Evolutionary conservation across 108 stramenopile species (phyloP).

Genomic region (Schizochytrium sp.): DNA sequence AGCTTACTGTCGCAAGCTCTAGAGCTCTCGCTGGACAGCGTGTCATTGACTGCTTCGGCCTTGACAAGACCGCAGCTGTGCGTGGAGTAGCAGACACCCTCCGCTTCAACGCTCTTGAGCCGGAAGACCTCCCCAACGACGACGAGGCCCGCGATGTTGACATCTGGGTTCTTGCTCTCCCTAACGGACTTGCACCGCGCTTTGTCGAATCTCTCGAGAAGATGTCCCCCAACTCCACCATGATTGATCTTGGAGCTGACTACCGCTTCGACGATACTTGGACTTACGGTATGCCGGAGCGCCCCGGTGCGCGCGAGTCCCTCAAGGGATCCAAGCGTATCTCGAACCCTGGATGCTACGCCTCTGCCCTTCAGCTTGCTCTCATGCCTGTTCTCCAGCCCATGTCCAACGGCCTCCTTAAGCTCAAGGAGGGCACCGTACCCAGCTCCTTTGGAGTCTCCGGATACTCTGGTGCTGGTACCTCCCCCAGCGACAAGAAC

Average conservation of each 20-base stretch:
- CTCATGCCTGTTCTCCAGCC: constrained; percentile 72
- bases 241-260: constrained; percentile 61
- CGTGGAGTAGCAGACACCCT: neutral
- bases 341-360: constrained; percentile 79
- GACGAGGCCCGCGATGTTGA: neutral
- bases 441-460: constrained; percentile 68
- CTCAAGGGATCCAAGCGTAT: constrained; percentile 67
- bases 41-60: constrained; percentile 23
- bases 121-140: constrained; percentile 54
- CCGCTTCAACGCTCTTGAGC: constrained; percentile 39
- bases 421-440: constrained; percentile 67
- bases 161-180: constrained; percentile 56
- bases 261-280: constrained; percentile 49
- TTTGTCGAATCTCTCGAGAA: constrained; percentile 6
- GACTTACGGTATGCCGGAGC: constrained; percentile 75
- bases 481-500: constrained; percentile 72
- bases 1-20: constrained; percentile 42
- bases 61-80: constrained; percentile 11
- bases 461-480: constrained; percentile 76
- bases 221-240: neutral
- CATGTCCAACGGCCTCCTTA: constrained; percentile 71
- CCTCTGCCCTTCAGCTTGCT: constrained; percentile 75
- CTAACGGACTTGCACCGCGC: constrained; percentile 47
- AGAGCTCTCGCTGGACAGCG: constrained; percentile 33
- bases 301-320: constrained; percentile 67